Conservation (phyloP, 2,329 filamentous ascomycete species). For the Escovopsis sp. region DNA sequence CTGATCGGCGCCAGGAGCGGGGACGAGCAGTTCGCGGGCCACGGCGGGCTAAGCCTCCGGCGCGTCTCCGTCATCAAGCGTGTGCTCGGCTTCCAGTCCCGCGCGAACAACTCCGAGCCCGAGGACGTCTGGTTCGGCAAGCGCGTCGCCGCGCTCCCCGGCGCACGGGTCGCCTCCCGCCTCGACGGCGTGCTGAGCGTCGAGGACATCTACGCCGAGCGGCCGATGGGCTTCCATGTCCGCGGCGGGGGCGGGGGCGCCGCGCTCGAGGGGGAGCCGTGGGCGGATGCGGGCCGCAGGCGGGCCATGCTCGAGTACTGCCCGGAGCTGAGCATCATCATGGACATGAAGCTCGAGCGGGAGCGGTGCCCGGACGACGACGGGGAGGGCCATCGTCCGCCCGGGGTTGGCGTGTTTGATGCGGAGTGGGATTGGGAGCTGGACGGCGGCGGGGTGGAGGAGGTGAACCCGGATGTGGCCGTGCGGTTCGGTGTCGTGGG, state of each 20-base stretch:
- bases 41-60: conserved; percentile 39
- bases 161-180: conserved; percentile 30
- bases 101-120: conserved; percentile 34
- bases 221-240: conserved; percentile 41
- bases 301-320: conserved; percentile 39
- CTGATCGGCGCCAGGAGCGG: conserved; percentile 10
- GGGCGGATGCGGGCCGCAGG: conserved; percentile 28
- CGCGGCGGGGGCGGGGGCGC: conserved; percentile 23
- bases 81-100: conserved; percentile 32
- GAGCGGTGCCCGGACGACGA: conserved; percentile 26
- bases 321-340: conserved; percentile 38
- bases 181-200: conserved; percentile 30
- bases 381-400: neutral
- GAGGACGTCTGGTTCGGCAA: conserved; percentile 43
- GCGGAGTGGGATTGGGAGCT: neutral
- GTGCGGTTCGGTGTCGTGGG: too few species aligned
- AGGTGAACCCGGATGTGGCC: too few species aligned
- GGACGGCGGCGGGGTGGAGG: neutral
- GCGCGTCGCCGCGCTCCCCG: conserved; percentile 31
- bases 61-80: conserved; percentile 35
- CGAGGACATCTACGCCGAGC: conserved; percentile 33
- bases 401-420: too few species aligned
- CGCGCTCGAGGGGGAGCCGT: conserved; percentile 28
- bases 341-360: conserved; percentile 41
- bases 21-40: conserved; percentile 33